Evolutionary conservation across 2,329 filamentous ascomycete species (phyloP).

Genomic region (Bipolaris bicolor): DNA sequence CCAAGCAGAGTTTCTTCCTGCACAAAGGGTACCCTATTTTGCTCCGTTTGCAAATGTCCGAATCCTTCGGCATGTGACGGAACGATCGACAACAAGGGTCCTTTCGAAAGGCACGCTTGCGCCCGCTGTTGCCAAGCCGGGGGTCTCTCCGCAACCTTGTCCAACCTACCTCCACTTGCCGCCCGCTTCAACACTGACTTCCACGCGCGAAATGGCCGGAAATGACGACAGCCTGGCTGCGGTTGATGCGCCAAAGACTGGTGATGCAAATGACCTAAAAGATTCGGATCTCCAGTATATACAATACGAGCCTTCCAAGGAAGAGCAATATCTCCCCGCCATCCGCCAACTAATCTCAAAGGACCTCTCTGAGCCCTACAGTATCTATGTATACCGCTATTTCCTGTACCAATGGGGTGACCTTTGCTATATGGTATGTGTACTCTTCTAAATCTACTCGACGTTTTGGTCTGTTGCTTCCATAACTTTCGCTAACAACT

Average conservation of each 20-base stretch:
- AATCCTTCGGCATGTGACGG: conserved; percentile 21
- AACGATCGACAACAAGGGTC: conserved; percentile 16
- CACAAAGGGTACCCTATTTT: conserved; percentile 1
- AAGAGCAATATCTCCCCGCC: conserved; percentile 74
- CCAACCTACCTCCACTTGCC: conserved; percentile 6
- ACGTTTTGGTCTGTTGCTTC: neutral
- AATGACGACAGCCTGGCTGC: conserved; percentile 4
- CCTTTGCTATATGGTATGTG: conserved; percentile 86
- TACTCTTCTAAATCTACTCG: neutral
- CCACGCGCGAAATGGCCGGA: conserved; percentile 8
- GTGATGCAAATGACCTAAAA: conserved; percentile 4
- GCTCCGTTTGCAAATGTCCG: conserved; percentile 2
- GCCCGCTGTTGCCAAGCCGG: conserved; percentile 12
- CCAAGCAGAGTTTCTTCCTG: neutral
- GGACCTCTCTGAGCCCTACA: conserved; percentile 96
- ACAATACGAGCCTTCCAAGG: conserved; percentile 65
- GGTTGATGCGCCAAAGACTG: neutral
- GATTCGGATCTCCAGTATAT: conserved; percentile 59
- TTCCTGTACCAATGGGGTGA: conserved; percentile 98
- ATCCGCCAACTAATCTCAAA: conserved; percentile 94
- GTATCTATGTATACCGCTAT: conserved; percentile 98
- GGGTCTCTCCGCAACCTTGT: conserved; percentile 5
- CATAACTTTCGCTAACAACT: neutral
- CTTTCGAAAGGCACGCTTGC: neutral
- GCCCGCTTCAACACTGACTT: neutral